Base-by-base conservation (phyloP, 1,284 basidiomycete genomes). In the Tausonia pullulans region DNA sequence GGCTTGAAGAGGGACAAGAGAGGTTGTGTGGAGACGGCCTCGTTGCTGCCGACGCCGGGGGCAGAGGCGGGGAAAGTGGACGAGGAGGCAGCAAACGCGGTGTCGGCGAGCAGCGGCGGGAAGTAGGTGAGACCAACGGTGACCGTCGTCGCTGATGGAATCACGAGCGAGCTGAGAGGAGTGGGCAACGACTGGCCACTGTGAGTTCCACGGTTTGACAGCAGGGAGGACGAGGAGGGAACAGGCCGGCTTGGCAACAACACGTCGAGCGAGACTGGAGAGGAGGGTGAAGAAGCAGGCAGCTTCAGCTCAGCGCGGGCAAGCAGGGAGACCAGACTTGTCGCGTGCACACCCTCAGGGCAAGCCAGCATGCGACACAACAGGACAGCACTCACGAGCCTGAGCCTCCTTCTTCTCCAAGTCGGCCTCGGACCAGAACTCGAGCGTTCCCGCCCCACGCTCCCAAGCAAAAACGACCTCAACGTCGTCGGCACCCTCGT, bases 401-500 rank as follows among this genome's bases (percentile, higher is more conserved):
- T 11, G 43, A 3, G 57, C 8, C 7, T 61, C 60, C 48, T 49
- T 44, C 51, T 53, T 61, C 6, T 61, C 60, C 14, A 16, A 8
- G 14, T 39, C n/a, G 7, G 40, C 39, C 39, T 53, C 51, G 50
- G 7, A 5, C 60, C 60, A 61, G 43, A 61, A 61, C 41, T 61
- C 60, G 13, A 61, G 27, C 27, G 27, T 39, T 9, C 44, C 49
- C 8, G 40, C 60, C 7, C 45, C 57, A 39, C 60, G 50, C 46
- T 44, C 44, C 9, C 51, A 43, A 8, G 7, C 51, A 9, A 61
- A 51, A 8, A 43, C 51, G 7, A 61, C 51, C 7, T n/a, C 13
- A 41, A 61, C 41, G 14, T 39, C 41, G 41, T 61, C 60, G 6
- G 49, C 16, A n/a, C 60, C 60, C 5, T 61, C 60, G 48, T 61